Evolutionary conservation across 768 basidiomycete genomes (phyloP), one percentile per base, ranked within the genome.

Genomic region (Amanita thiersii): DNA sequence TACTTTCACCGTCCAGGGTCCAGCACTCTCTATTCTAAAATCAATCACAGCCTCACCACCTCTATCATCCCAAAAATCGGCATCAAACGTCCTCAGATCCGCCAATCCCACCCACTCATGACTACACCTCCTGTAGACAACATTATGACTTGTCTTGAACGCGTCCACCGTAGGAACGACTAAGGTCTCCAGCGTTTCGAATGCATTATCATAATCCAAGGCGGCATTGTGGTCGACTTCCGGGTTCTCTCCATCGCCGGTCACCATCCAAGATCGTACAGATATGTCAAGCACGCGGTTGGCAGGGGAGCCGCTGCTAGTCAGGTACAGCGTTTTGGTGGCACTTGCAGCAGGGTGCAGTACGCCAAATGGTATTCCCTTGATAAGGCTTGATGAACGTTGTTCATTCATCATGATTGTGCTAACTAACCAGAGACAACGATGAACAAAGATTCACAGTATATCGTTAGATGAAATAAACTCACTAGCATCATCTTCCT

Each of bases 231-330:
- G 47, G 24, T 45, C 45, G 3, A 43, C 50, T 20, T 56, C 51
- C 46, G 41, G 45, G 11, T 47, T 48, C 18, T 32, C 46, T 14
- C 44, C 48, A 4, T 55, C 52, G 12, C 41, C 48, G 43, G 32
- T 48, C 18, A 26, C 24, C 6, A 70, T 54, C 17, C 64, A 66
- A 6, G 87, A 81, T 43, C 81, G 82, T 25, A 93, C 63, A 0
- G 89, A 91, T 25, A 94, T 64, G 54, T 96, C 92, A 40, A 96
- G 58, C 32, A 78, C 69, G 32, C 90, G 74, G 39, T 85, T 76
- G 1, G 85, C 87, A 1, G 74, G 63, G 1, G 70, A 72, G 10
- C 87, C 82, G 0, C 69, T 65, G 50, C 73, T 79, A 29, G 66
- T 59, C 25, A 94, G 64, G 50, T 70, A 65, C 26, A 97, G 54